phyloP scores from a whole-genome alignment of 2,329 filamentous ascomycete genomes.

The Akanthomyces lecanii region DNA sequence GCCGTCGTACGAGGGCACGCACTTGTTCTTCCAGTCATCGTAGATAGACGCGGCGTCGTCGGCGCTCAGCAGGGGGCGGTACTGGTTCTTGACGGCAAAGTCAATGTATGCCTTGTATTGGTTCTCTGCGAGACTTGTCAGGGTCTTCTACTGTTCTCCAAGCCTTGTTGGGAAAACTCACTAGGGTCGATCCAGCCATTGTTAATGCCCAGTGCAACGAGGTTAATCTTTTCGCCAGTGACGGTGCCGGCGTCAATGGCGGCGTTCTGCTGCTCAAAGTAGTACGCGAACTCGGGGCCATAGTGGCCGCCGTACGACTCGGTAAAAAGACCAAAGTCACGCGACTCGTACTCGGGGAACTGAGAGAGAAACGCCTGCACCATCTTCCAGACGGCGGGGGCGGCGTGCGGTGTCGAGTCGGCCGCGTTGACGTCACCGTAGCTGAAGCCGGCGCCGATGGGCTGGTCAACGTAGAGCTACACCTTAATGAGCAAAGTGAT shows the following conservation, averaged over 20 bases:
- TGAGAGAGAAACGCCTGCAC: slow-evolving; percentile 58
- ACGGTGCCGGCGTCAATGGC: slow-evolving; percentile 41
- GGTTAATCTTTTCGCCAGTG: slow-evolving; percentile 40
- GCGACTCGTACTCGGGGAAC: slow-evolving; percentile 58
- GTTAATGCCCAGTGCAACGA: slow-evolving; percentile 53
- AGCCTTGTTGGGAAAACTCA: neutral
- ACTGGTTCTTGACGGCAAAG: slow-evolving; percentile 43
- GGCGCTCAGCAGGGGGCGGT: slow-evolving; percentile 26
- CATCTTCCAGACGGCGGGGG: slow-evolving; percentile 47
- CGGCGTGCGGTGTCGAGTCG: slow-evolving; percentile 30
- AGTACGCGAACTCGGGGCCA: slow-evolving; percentile 51
- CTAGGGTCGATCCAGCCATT: slow-evolving; percentile 51
- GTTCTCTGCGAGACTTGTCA: neutral
- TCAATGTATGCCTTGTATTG: slow-evolving; percentile 38
- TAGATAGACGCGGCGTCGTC: slow-evolving; percentile 13
- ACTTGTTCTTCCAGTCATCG: slow-evolving; percentile 22
- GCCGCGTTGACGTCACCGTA: slow-evolving; percentile 15
- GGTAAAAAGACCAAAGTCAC: slow-evolving; percentile 52
- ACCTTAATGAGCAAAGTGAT: neutral
- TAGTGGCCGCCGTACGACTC: slow-evolving; percentile 57
- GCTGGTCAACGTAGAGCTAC: slow-evolving; percentile 22
- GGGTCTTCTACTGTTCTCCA: neutral
- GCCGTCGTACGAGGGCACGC: slow-evolving; percentile 22
- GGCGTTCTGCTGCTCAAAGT: slow-evolving; percentile 55
- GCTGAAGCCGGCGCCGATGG: slow-evolving; percentile 30